Evolutionary conservation across 148 eudicot genomes (phyloP).

Genomic region (Camellia sinensis): DNA sequence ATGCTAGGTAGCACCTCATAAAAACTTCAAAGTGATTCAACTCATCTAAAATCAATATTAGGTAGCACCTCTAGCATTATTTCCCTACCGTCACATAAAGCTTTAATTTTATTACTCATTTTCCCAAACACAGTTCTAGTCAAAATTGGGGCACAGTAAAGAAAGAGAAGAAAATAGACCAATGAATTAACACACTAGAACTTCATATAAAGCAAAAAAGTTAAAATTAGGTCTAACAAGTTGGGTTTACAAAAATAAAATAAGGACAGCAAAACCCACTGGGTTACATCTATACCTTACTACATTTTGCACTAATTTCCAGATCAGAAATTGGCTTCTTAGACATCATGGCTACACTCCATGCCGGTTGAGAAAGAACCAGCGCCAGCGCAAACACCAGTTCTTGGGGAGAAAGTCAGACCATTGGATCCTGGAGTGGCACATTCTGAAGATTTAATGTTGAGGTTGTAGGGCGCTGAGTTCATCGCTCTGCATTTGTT

Average conservation of each 20-base stretch:
- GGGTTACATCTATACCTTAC: not conserved
- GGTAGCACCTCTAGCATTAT: no score
- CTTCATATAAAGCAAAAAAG: not conserved
- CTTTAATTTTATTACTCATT: no score
- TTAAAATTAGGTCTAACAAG: not conserved
- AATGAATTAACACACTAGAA: not conserved
- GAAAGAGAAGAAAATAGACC: not conserved
- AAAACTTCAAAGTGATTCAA: no score
- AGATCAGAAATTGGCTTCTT: not conserved
- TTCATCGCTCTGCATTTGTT: slow-evolving; percentile 35
- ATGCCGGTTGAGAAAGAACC: slow-evolving; percentile 16
- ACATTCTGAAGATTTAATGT: slow-evolving; percentile 28
- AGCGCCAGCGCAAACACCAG: slow-evolving; percentile 11
- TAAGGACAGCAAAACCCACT: not conserved
- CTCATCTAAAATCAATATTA: no score
- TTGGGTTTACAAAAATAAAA: not conserved
- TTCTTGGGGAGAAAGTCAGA: slow-evolving; percentile 11
- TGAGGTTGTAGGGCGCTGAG: slow-evolving; percentile 38
- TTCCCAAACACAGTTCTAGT: no score
- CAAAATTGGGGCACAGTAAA: no score
- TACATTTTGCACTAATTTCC: not conserved
- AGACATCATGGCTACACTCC: slow-evolving; percentile 14
- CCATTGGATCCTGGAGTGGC: slow-evolving; percentile 18
- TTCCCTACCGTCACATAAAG: no score
- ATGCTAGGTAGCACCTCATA: no score